phyloP scores from a whole-genome alignment of 129 eudicot species.

The Tanacetum coccineum region DNA sequence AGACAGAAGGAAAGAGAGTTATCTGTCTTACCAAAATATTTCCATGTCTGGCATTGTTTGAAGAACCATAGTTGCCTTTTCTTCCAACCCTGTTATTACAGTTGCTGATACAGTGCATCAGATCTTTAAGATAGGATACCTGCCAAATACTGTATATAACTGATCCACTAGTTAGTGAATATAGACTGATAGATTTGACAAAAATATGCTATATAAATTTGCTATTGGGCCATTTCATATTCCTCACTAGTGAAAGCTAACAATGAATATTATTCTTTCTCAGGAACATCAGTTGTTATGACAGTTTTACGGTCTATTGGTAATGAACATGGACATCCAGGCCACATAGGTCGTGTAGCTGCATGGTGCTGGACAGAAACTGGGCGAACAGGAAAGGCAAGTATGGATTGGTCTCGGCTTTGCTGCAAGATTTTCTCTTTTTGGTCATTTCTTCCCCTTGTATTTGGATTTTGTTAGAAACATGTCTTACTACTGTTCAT shows the following conservation, averaged over 20 bases:
- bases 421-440: neutral
- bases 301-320: slow-evolving; percentile 87
- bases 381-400: slow-evolving; percentile 93
- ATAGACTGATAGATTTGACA: neutral
- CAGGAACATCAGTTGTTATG: slow-evolving; percentile 91
- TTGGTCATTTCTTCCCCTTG: neutral
- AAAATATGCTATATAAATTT: slow-evolving; percentile 12
- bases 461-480: slow-evolving; percentile 16
- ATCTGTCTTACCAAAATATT: no score
- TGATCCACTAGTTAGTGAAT: slow-evolving; percentile 2
- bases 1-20: neutral
- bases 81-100: no score
- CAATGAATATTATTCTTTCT: neutral
- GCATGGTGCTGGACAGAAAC: slow-evolving; percentile 98
- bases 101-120: no score
- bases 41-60: neutral
- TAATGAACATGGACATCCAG: slow-evolving; percentile 82
- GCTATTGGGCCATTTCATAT: slow-evolving; percentile 12
- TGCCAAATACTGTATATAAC: neutral
- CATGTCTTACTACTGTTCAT: neutral
- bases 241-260: slow-evolving; percentile 10
- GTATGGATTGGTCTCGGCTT: slow-evolving; percentile 31
- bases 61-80: no score
- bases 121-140: no score
- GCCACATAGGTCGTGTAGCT: slow-evolving; percentile 76